Evolutionary conservation across 176 grass and related monocot genomes (phyloP), one percentile per base, ranked within the genome.

Genomic region (Juncus inflexus): DNA sequence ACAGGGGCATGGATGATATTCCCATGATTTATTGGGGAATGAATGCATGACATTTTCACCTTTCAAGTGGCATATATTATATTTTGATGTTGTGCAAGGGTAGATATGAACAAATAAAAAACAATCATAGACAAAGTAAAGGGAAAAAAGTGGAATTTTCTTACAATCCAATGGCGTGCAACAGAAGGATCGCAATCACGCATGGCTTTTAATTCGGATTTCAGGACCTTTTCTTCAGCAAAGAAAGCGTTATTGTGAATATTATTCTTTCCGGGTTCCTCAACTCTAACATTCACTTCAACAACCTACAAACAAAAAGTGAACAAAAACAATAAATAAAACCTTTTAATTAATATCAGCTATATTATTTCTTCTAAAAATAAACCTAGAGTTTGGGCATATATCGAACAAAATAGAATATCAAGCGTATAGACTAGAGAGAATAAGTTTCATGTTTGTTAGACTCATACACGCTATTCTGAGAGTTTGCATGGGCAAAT

Each of bases 141-240:
- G 43, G 35, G 57, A 9, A 77, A 4, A 9, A 58, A 54, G 47
- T 49, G 19, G 15, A 60, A 9, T 60, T 50, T 47, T 56, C 83
- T 92, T 87, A 99, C 95, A 19, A 99, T 99, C 95, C 95, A 99
- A 60, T 99, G 89, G n/a, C 95, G 86, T 37, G 78, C 95, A 73
- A 84, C 79, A 66, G 64, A 86, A 39, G 95, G 89, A 60, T 99
- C 83, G 50, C 85, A 94, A 60, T 99, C 95, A 58, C 95, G 65
- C 95, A 99, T 99, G 64, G 95, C 95, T 77, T 99, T 77, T 52
- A 94, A 76, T 77, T 99, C 95, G 41, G 89, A 94, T 54, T 84
- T 94, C 57, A 99, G 52, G 40, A 94, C 64, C 59, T 90, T 79
- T 66, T 99, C 95, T 83, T 99, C 95, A 38, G 86, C 89, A 71